A percentile compares a stretch with the other conserved stretches of the same genome.
These are phyloP conservation scores for Gomphus bonarii DNA, from an alignment of 1,284 basidiomycete genomes.

Conservation along the genomic window DNA sequence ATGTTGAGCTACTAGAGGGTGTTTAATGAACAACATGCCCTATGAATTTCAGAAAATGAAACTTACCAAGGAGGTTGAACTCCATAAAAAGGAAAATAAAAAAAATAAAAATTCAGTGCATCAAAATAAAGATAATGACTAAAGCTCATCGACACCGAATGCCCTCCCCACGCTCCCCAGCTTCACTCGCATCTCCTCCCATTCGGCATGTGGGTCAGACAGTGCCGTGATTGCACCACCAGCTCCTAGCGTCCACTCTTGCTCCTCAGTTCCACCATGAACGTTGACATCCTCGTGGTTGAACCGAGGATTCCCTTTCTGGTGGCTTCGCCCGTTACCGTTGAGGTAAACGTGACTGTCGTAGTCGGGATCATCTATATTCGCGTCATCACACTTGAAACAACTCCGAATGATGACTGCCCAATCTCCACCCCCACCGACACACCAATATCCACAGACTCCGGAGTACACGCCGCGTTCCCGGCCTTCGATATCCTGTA, in stretches of 20 bases:
- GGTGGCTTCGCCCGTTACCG: background rate
- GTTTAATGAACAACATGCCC: background rate
- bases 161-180: constrained; percentile 59
- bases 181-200: constrained; percentile 91
- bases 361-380: background rate
- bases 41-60: background rate
- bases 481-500: constrained; percentile 70
- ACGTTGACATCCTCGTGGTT: constrained; percentile 21
- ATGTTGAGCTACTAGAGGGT: background rate
- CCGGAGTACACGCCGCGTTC: constrained; percentile 87
- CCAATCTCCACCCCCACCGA: constrained; percentile 86
- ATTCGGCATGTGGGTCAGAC: constrained; percentile 79
- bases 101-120: background rate
- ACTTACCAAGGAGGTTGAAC: constrained; percentile 10
- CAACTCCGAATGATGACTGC: constrained; percentile 95
- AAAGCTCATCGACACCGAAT: constrained; percentile 26
- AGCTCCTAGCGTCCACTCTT: constrained; percentile 75
- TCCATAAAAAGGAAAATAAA: background rate
- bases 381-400: constrained; percentile 55
- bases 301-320: background rate
- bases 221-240: constrained; percentile 95
- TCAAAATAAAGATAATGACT: constrained; percentile 6
- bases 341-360: constrained; percentile 6
- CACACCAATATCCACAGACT: constrained; percentile 86
- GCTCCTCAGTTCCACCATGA: constrained; percentile 4